These are phyloP conservation scores for Carex parvula DNA, from an alignment of 176 grass and related monocot genomes.

Conservation along the genomic window DNA sequence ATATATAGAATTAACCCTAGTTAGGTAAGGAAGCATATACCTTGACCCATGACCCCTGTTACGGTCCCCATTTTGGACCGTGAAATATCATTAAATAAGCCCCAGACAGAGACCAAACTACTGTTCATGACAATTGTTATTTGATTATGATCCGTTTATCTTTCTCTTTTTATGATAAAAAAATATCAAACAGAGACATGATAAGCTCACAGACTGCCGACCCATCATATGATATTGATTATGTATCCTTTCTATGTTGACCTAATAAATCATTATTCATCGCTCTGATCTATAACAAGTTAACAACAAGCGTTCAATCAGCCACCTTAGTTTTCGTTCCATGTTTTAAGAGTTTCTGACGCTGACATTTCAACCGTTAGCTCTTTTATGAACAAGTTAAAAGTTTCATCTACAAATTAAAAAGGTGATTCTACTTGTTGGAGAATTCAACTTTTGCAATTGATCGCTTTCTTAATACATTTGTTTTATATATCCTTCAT, in stretches of 20 bases:
- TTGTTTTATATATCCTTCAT: neutral
- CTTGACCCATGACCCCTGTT: constrained; percentile 6
- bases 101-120: neutral
- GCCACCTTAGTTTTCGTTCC: neutral
- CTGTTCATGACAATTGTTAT: constrained; percentile 1
- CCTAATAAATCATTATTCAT: neutral
- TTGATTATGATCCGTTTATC: neutral
- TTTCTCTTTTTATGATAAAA: neutral
- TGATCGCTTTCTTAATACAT: neutral
- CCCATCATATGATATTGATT: constrained; percentile 8
- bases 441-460: neutral
- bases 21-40: constrained; percentile 30
- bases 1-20: neutral
- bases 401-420: no score
- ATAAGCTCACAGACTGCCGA: neutral
- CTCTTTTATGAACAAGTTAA: no score
- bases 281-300: neutral
- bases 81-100: constrained; percentile 18
- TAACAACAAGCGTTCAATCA: neutral
- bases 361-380: neutral
- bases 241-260: constrained; percentile 11
- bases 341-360: constrained; percentile 5
- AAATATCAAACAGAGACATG: constrained; percentile 12
- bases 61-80: constrained; percentile 3
- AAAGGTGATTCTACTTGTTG: no score